phyloP scores from a whole-genome alignment of 768 basidiomycete genomes.

The Xanthoconium purpureum region DNA sequence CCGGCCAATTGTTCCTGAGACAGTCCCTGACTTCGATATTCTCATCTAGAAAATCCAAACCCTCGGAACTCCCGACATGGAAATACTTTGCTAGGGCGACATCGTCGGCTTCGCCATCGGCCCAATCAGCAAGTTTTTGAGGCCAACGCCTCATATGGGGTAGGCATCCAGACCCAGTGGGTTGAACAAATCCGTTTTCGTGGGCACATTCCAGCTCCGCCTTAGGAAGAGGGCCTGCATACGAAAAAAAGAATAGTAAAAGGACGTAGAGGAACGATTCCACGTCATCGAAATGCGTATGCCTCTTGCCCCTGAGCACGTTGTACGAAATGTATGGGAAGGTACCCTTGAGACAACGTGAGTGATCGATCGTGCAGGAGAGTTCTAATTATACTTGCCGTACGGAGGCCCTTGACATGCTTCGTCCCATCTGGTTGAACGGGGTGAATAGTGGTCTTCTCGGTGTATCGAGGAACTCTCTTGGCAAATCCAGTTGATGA shows the following conservation, averaged over 20 bases:
- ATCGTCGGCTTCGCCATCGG: background rate
- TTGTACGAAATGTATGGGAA: background rate
- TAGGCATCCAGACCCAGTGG: background rate
- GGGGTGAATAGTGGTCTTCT: background rate
- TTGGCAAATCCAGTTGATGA: background rate
- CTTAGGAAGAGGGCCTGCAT: constrained; percentile 1
- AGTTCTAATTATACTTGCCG: background rate
- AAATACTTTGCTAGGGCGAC: too few relatives aligned
- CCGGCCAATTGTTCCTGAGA: background rate
- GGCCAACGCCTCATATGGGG: constrained; percentile 12
- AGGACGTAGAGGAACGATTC: constrained; percentile 14
- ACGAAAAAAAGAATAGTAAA: constrained; percentile 1
- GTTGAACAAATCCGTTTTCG: constrained; percentile 1
- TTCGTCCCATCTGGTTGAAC: background rate
- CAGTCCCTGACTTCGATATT: background rate
- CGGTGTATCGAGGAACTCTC: too few relatives aligned
- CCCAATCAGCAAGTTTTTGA: background rate
- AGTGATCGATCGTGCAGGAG: too few relatives aligned
- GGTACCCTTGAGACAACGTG: background rate
- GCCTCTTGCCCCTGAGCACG: background rate
- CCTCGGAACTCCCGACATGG: background rate
- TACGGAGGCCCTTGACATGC: background rate
- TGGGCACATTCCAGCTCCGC: background rate
- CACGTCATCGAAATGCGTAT: constrained; percentile 1
- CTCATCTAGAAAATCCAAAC: background rate